Evolutionary conservation across 352 stramenopile genomes (phyloP).

Genomic region (Phytophthora pinifolia): DNA sequence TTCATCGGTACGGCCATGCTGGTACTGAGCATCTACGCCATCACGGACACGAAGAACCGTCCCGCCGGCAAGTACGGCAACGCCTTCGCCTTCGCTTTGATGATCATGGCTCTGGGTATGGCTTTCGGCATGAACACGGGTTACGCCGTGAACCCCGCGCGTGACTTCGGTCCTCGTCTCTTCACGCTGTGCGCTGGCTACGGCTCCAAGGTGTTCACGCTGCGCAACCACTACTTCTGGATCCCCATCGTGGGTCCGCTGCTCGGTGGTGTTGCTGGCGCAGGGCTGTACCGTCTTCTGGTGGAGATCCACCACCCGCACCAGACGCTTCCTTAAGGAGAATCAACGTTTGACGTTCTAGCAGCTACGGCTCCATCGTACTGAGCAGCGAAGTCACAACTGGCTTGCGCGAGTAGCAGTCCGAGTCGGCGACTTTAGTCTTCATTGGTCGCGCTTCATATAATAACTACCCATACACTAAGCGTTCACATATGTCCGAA

Average conservation of each 20-base stretch:
- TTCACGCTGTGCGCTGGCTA: slow-evolving; percentile 39
- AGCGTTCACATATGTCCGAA: slow-evolving; percentile 7
- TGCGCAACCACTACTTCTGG: slow-evolving; percentile 51
- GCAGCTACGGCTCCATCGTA: no score
- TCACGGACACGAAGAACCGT: slow-evolving; percentile 46
- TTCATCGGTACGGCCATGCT: slow-evolving; percentile 56
- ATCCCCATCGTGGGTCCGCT: slow-evolving; percentile 39
- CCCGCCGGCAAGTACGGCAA: slow-evolving; percentile 28
- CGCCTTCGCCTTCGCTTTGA: slow-evolving; percentile 38
- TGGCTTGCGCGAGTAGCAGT: slow-evolving; percentile 12
- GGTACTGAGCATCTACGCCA: slow-evolving; percentile 45
- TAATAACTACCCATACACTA: slow-evolving; percentile 28
- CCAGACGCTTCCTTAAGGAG: no score
- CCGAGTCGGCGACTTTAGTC: neutral
- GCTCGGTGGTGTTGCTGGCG: slow-evolving; percentile 31
- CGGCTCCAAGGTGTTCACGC: slow-evolving; percentile 42
- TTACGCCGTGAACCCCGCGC: slow-evolving; percentile 57
- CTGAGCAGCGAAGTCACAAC: neutral
- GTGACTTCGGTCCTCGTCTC: slow-evolving; percentile 41
- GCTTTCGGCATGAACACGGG: slow-evolving; percentile 39
- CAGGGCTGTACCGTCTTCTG: slow-evolving; percentile 27
- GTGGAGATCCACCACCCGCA: slow-evolving; percentile 45
- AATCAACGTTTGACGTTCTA: no score
- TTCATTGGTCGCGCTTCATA: slow-evolving; percentile 17
- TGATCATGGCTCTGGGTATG: slow-evolving; percentile 58